Percentiles rank a stretch among this genome's conserved stretches.
Evolutionary conservation across 306 rosid species (phyloP).

Genomic region (Dalbergia oliveri): DNA sequence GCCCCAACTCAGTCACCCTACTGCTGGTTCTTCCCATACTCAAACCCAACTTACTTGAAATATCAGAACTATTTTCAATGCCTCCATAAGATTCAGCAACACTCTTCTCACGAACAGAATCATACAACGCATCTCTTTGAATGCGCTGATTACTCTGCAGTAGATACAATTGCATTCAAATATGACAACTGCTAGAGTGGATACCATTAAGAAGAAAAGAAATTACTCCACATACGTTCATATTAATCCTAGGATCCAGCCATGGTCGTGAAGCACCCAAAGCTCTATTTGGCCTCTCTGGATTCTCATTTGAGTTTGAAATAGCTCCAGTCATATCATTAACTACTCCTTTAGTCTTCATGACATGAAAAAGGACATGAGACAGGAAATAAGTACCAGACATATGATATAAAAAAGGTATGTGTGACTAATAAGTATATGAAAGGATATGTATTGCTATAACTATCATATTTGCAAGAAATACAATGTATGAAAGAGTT

Average conservation of each 20-base stretch:
- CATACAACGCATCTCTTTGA: conserved; percentile 63
- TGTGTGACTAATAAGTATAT: not conserved
- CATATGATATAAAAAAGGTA: not conserved
- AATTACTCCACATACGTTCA: conserved; percentile 61
- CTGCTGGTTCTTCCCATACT: conserved; percentile 62
- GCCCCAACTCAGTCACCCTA: conserved; percentile 64
- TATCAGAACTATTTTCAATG: conserved; percentile 67
- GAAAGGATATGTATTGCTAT: no score
- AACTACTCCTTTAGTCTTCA: conserved; percentile 75
- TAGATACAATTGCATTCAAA: conserved; percentile 44
- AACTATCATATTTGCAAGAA: conserved; percentile 27
- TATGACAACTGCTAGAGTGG: conserved; percentile 4
- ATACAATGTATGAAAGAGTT: not conserved
- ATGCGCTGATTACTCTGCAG: conserved; percentile 75
- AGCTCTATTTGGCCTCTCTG: conserved; percentile 62
- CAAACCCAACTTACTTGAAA: conserved; percentile 64
- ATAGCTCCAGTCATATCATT: conserved; percentile 60
- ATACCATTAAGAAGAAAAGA: conserved; percentile 3
- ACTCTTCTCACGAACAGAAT: conserved; percentile 72
- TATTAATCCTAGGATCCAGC: conserved; percentile 67
- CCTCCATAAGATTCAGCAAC: conserved; percentile 62
- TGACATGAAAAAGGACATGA: conserved; percentile 36
- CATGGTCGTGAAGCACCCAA: conserved; percentile 67
- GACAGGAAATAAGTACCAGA: conserved; percentile 36
- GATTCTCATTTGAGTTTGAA: conserved; percentile 62